A percentile compares a stretch with the other conserved stretches of the same genome.
Conservation (phyloP, 2,329 filamentous ascomycete genomes). For the Hirsutella rhossiliensis region DNA sequence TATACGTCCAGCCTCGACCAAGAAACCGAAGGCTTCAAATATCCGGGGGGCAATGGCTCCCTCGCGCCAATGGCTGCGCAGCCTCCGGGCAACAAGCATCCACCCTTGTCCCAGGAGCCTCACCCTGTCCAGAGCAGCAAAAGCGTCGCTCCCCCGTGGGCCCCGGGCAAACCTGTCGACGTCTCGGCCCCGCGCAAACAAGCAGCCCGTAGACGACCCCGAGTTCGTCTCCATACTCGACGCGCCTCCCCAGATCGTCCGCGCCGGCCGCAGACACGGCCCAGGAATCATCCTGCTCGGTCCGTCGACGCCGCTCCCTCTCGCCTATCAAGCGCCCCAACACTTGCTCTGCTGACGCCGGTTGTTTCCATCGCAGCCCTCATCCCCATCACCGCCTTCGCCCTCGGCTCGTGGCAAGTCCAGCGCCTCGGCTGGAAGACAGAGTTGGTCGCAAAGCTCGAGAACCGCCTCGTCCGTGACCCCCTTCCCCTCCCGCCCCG, state of each 20-base stretch:
- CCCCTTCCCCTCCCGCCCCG: conserved; percentile 77
- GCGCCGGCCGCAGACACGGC: conserved; percentile 60
- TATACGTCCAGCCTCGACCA: too few species aligned
- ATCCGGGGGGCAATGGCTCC: conserved; percentile 16
- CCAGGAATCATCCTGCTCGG: conserved; percentile 69
- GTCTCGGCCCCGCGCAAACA: conserved; percentile 8
- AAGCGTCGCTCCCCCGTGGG: neutral
- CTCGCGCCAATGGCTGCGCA: conserved; percentile 12
- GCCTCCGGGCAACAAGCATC: conserved; percentile 8
- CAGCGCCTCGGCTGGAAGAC: conserved; percentile 90
- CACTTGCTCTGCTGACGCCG: neutral
- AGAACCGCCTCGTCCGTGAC: conserved; percentile 77
- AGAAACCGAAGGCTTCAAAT: too few species aligned
- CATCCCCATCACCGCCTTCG: conserved; percentile 85
- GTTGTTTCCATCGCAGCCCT: conserved; percentile 36
- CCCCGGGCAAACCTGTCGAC: conserved; percentile 4
- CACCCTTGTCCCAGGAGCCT: conserved; percentile 1
- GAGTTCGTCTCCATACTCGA: conserved; percentile 80
- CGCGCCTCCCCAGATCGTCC: conserved; percentile 69
- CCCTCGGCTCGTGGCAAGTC: conserved; percentile 89
- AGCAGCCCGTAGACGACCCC: conserved; percentile 58
- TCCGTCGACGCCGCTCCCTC: conserved; percentile 17
- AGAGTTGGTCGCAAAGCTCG: conserved; percentile 78
- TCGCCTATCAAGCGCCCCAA: neutral
- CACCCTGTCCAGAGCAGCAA: conserved; percentile 1